These are phyloP conservation scores for Fusarium sp. DNA, from an alignment of 2,329 filamentous ascomycete genomes.

Conservation along the genomic window DNA sequence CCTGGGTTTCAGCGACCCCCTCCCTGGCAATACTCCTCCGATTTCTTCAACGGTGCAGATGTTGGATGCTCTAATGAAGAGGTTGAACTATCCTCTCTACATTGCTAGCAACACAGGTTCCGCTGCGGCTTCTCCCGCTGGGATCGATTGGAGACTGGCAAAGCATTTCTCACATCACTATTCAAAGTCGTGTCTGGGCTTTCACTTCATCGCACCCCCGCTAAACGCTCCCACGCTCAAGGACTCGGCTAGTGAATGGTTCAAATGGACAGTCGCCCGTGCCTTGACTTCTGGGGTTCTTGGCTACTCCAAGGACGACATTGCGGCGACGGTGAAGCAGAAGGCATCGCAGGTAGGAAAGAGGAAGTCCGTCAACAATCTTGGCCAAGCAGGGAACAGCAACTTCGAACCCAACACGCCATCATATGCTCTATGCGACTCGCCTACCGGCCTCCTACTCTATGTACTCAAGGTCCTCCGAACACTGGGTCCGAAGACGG, in stretches of 20 bases:
- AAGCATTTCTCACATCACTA: conserved; percentile 62
- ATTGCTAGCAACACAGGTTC: conserved; percentile 67
- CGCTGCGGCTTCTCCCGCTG: conserved; percentile 57
- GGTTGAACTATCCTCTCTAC: conserved; percentile 70
- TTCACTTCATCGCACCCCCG: conserved; percentile 71
- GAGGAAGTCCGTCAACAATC: conserved; percentile 29
- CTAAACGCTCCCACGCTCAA: conserved; percentile 62
- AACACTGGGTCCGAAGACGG: conserved; percentile 54
- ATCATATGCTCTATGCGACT: conserved; percentile 72
- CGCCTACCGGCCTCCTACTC: conserved; percentile 68
- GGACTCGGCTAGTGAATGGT: conserved; percentile 60
- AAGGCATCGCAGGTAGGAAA: conserved; percentile 19
- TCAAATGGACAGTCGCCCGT: conserved; percentile 68
- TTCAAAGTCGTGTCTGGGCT: conserved; percentile 65
- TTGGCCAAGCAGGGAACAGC: conserved; percentile 48
- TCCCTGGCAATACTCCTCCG: conserved; percentile 62
- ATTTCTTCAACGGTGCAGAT: conserved; percentile 66
- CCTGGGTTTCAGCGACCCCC: conserved; percentile 74
- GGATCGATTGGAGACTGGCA: conserved; percentile 65
- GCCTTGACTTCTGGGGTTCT: conserved; percentile 62
- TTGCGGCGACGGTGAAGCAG: conserved; percentile 54
- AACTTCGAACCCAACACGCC: conserved; percentile 65
- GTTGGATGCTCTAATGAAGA: conserved; percentile 70
- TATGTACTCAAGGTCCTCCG: conserved; percentile 64
- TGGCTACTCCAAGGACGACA: conserved; percentile 67